Base-by-base conservation (phyloP, 2,329 filamentous ascomycete species). In the Diaporthe citrichinensis region DNA sequence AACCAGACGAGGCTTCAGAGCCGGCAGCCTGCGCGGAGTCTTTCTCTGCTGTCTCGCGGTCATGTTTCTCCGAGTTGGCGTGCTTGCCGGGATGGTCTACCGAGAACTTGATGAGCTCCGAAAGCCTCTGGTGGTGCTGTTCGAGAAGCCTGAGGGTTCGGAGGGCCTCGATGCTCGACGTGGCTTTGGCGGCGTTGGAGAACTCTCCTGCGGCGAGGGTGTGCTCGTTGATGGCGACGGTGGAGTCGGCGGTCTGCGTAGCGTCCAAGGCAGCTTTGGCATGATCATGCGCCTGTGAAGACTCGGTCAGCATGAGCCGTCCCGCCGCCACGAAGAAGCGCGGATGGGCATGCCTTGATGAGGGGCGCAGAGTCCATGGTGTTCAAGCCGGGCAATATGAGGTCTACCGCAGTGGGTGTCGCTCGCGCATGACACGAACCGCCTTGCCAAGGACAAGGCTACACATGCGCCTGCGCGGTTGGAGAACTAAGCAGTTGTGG, bases 191-290 rank as follows among this genome's bases (percentile, higher is more conserved):
- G 41, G 95, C 96, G 76, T 93, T 93, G 76, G 95, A 93, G 83
- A 98, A 98, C 83, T 98, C 95, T 78, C 92, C 93, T 2, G 97
- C 96, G 51, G 97, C 97, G 74, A 94, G 88, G 72, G 96, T 92
- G 85, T 98, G 96, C 84, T 98, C 94, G 81, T 94, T 94, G 81
- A 95, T 94, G 77, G 96, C 96, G 65, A 94, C 92, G 9, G 93
- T 93, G 74, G 94, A 94, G 82, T 97, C 92, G 73, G 88, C 88
- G 61, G 94, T 92, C 81, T 95, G 92, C 34, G 89, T 92, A 73
- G 96, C 95, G 34, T 92, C 89, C 34, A 94, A 92, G 58, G 96
- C 96, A 81, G 94, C 96, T 80, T 93, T 92, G 69, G 95, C 96
- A 85, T 98, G 95, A 79, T 96, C 93, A 85, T 98, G 95, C 77